A percentile compares a stretch with the other conserved stretches of the same genome.
These are phyloP conservation scores for Aspergillus novofumigatus DNA, from an alignment of 2,329 filamentous ascomycete genomes.

Conservation along the genomic window DNA sequence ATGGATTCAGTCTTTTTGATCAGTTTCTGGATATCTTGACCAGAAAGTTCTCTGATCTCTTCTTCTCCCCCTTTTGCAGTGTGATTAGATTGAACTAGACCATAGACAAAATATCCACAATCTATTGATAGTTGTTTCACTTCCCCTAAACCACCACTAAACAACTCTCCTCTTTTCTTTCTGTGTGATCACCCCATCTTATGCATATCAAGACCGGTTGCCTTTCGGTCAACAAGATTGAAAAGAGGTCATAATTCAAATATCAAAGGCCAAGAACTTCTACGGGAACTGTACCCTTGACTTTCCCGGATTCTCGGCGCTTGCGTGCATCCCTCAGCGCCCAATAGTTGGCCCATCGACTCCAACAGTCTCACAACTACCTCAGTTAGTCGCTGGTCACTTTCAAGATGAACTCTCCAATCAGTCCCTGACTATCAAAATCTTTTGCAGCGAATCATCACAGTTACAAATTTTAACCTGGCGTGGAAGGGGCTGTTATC, in stretches of 20 bases:
- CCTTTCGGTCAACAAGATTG: not conserved
- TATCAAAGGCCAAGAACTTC: not conserved
- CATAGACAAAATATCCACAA: not conserved
- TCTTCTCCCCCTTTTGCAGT: not conserved
- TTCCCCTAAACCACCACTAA: not conserved
- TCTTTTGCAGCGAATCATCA: not conserved
- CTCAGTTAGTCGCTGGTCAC: not conserved
- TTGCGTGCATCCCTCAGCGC: not conserved
- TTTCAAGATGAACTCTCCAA: not conserved
- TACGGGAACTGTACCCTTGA: not conserved
- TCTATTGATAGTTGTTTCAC: not conserved
- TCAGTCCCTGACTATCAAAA: not conserved
- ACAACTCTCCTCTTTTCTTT: not conserved
- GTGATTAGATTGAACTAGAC: not conserved
- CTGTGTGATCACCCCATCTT: not conserved
- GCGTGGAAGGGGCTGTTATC: not conserved
- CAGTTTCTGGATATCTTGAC: no score
- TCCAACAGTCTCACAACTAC: not conserved
- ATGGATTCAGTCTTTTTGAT: not conserved
- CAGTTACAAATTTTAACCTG: not conserved
- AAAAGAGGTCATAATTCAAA: not conserved
- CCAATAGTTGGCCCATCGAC: not conserved
- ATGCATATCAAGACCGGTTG: not conserved
- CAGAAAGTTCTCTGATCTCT: not conserved
- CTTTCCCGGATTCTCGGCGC: not conserved